Evolutionary conservation across 192 early-diverging fungal species (phyloP), one percentile per base, ranked within the genome.

Genomic region (Mortierella antarctica): DNA sequence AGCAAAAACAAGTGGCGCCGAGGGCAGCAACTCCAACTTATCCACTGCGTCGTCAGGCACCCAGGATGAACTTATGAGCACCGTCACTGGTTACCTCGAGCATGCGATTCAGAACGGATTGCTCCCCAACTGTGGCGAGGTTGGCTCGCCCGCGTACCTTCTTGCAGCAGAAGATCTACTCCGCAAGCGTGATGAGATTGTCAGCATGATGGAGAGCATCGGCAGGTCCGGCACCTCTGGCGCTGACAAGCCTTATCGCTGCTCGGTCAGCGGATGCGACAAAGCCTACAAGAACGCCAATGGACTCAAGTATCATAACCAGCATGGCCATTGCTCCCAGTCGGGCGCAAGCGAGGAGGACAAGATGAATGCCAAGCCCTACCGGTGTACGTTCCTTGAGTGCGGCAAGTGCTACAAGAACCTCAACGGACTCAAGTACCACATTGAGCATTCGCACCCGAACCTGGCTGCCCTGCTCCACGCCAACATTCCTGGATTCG

Each of bases 221-320:
- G 77, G 77, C 54, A 51, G 58, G 18, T 57, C 77, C 3, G 65
- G 65, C 0, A 23, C 65, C 6, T 48, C 65, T 1, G 79, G 68
- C 14, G 76, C 77, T 7, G 93, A 95, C 67, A 93, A 95, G 72
- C 94, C 93, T 18, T 96, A 95, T 83, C 92, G 91, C 71, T 97
- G 96, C 85, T 89, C 91, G 8, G 80, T 96, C 39, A 73, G 84
- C 23, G 94, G 95, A 13, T 98, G 97, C 83, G 89, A 88, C 67
- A 97, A 98, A 86, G 91, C 95, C 11, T 99, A 99, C 87, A 99
- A 99, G 85, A 99, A 99, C 80, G 96, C 96, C 44, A 97, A 97
- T 54, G 96, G 97, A 9, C 87, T 99, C 70, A 99, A 98, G 83
- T 99, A 99, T 87, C 96, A 99, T 85, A 91, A 95, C 82, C 87